Evolutionary conservation across 2,329 filamentous ascomycete species (phyloP), one percentile per base, ranked within the genome.

Genomic region (Aspergillus pseudotamarii): DNA sequence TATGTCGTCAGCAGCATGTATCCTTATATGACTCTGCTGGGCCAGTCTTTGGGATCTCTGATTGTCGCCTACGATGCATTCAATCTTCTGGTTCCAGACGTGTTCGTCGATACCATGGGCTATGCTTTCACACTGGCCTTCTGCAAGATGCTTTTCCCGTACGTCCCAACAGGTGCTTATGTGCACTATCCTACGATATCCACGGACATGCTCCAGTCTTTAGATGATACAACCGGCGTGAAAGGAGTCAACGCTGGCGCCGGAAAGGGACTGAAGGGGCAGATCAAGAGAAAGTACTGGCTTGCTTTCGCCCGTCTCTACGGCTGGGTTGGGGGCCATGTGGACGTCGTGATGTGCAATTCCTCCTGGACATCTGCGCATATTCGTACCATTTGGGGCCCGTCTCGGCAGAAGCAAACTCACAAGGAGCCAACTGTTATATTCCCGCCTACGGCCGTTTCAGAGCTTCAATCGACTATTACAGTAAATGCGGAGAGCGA

Each of bases 171-270:
- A 0, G 93, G 88, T 53, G 94, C 95, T 58, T 99, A 99, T 75
- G 94, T 98, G 1, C 95, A 99, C 80, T 99, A 98, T 75, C 95
- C 95, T 1, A 98, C 94, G 61, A 99, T 99, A 59, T 97, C 94
- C 3, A 99, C 93, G 57, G 95, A 99, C 73, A 99, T 99, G 95
- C 87, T 99, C 4, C 86, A 88, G 26, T 94, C 92, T 21, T 87
- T 97, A 5, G 87, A 93, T 69, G 87, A 91, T 10, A 77, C 76
- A 38, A 85, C 83, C 55, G 91, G 89, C 16, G 77, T 76, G 60
- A 89, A 87, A 78, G 91, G 94, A 3, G 83, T 96, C 61, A 95
- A 98, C 75, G 91, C 94, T 5, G 94, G 94, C 36, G 85, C 91
- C 60, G 94, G 93, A 2, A 84, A 83, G 34, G 94, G 94, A 0